Evolutionary conservation across 495 filamentous ascomycete genomes (phyloP).

Genomic region (Talaromyces thailandensis): DNA sequence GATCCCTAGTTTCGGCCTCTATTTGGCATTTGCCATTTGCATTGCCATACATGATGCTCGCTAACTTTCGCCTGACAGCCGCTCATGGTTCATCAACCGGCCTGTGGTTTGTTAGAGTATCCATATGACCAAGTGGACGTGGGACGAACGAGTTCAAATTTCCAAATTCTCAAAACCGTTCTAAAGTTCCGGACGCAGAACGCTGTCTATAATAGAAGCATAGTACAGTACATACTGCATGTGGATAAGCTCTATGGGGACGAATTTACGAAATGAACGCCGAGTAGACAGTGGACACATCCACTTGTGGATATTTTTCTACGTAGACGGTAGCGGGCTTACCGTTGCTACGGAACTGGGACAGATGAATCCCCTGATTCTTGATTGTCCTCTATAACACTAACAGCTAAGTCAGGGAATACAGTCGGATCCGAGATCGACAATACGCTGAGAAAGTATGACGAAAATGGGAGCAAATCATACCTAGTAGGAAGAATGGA

Average conservation of each 20-base stretch:
- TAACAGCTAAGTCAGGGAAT: background rate
- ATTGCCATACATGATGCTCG: background rate
- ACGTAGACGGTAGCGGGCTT: background rate
- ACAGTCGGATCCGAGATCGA: background rate
- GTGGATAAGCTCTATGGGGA: background rate
- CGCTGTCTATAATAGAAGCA: background rate
- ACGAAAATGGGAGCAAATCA: background rate
- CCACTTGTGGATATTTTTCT: background rate
- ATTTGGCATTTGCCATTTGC: too few relatives aligned
- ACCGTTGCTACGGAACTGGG: constrained; percentile 2
- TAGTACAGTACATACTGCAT: background rate
- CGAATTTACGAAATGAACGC: background rate
- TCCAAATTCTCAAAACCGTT: background rate
- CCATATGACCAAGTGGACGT: background rate
- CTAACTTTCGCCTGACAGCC: background rate
- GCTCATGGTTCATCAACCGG: background rate
- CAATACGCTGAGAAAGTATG: background rate
- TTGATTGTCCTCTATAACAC: background rate
- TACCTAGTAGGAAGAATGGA: too few relatives aligned
- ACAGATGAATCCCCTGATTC: background rate
- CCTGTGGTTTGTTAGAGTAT: background rate
- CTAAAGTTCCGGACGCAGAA: background rate
- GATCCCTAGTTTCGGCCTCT: background rate
- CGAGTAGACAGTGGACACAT: too few relatives aligned
- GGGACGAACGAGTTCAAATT: background rate